Base-by-base conservation (phyloP, 768 basidiomycete genomes). In the Strobilomyces echinocephalus region DNA sequence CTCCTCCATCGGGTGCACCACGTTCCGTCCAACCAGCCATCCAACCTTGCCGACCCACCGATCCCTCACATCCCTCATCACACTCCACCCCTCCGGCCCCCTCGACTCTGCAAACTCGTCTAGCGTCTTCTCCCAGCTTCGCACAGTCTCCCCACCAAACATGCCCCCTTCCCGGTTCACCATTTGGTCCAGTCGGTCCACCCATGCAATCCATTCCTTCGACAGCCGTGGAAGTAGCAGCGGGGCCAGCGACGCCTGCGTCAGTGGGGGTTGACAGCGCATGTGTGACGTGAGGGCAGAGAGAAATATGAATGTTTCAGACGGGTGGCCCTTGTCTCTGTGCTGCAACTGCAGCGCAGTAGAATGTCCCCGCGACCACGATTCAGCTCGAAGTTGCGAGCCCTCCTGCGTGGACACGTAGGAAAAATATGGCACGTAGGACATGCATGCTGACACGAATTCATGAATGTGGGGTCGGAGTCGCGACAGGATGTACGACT, bases 381-480 rank as follows among this genome's bases (percentile, higher is more conserved):
- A 49, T 62, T 63, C 58, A 61, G 59, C 52, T 48, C 52, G 60
- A 28, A 40, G 58, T 48, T 56, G 62, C 55, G 49, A 64, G 44
- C 26, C 21, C 57, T 31, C 38, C 42, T 61, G 54, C 42, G 70
- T 52, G 39, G 76, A 64, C 49, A 79, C 68, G 60, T 80, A 84
- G 20, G 89, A 87, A 65, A 93, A 93, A 65, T 93, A 92, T 3
- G 88, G 88, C 44, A 92, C 80, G 66, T 92, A 93, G 7, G 91
- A 86, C 67, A 84, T 78, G 67, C 81, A 88, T 30, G 85, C 80
- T 3, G 90, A 79, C 30, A 85, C 83, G 60, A 89, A 93, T 48
- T 91, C 90, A 48, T 76, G 72, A 46, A 91, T 82, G 68, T 86
- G 83, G 15, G 87, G 85, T 45, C 85, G 80, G 16, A 93, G 74